Percentiles rank a stretch among this genome's conserved stretches.
Conservation (phyloP, 78 protist species). For the Dictyostelium intermedium region DNA sequence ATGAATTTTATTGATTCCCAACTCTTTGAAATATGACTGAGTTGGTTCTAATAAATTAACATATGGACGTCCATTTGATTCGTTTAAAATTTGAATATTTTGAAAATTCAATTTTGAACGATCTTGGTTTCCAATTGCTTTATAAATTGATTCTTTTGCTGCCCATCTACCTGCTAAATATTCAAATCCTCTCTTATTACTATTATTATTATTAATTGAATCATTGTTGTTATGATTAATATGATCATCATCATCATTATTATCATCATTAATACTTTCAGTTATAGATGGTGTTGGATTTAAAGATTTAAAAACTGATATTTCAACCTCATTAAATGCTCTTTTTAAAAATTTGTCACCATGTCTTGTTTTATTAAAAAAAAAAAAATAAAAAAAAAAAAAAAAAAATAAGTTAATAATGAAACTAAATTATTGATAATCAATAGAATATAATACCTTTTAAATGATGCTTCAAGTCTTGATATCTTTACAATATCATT, state of each 20-base stretch:
- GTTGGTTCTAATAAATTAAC: constrained; percentile 33
- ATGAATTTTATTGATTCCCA: constrained; percentile 31
- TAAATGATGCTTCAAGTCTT: constrained; percentile 17
- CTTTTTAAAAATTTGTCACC: constrained; percentile 57
- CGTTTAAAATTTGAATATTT: constrained; percentile 40
- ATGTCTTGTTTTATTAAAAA: constrained; percentile 14
- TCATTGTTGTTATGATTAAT: not conserved
- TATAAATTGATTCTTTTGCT: constrained; percentile 73
- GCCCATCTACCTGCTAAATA: constrained; percentile 77
- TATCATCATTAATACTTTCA: not conserved
- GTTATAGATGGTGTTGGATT: not conserved
- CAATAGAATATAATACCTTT: not conserved
- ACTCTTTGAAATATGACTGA: not conserved
- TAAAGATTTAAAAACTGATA: not conserved
- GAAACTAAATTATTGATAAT: not conserved
- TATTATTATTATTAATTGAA: not conserved
- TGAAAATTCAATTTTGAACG: constrained; percentile 28
- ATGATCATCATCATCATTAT: not conserved
- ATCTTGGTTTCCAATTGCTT: constrained; percentile 41
- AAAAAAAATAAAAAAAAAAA: no score
- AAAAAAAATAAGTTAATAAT: no score
- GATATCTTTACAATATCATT: constrained; percentile 67
- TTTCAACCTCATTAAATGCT: constrained; percentile 50
- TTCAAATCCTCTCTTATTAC: not conserved
- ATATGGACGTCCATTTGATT: constrained; percentile 19